Conservation (phyloP, 1,139 yeast species). For the Yamadazyma siamensis region DNA sequence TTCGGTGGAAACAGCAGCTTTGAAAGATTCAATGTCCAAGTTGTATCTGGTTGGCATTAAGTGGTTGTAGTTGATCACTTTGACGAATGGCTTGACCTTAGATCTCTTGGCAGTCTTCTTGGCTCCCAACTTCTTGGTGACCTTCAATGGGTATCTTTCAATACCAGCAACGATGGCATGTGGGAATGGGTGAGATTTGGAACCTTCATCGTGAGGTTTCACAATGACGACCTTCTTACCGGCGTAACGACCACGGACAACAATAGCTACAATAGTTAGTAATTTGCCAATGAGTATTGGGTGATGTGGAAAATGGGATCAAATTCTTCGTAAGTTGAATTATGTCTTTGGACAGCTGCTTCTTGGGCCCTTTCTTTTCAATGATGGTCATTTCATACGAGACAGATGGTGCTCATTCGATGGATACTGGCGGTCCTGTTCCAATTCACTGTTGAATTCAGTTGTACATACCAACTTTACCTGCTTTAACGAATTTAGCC, state of each 20-base stretch:
- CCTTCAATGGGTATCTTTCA: constrained; percentile 98
- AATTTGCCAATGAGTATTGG: too few relatives aligned
- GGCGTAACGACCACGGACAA: constrained; percentile 99
- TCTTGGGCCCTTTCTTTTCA: too few relatives aligned
- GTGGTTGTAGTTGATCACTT: constrained; percentile 99
- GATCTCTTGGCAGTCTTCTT: constrained; percentile 98
- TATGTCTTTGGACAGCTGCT: too few relatives aligned
- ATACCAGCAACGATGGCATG: constrained; percentile 99
- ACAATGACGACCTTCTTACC: constrained; percentile 99
- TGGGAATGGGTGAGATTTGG: constrained; percentile 98
- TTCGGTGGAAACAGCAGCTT: constrained; percentile 87
- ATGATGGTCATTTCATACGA: too few relatives aligned
- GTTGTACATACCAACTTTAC: constrained; percentile 98
- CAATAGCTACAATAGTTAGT: constrained; percentile 72
- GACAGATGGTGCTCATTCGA: too few relatives aligned
- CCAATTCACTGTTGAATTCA: too few relatives aligned
- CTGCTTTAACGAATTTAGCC: constrained; percentile 99
- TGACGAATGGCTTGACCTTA: constrained; percentile 98
- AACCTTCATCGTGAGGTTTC: constrained; percentile 98
- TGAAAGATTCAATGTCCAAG: constrained; percentile 93
- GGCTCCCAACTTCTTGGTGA: constrained; percentile 91
- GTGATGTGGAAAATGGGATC: too few relatives aligned
- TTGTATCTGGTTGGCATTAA: constrained; percentile 99
- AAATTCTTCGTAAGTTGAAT: too few relatives aligned
- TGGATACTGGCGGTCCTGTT: too few relatives aligned